Evolutionary conservation across 148 eudicot genomes (phyloP), one percentile per base, ranked within the genome.

Genomic region (Vaccinium myrtillus): DNA sequence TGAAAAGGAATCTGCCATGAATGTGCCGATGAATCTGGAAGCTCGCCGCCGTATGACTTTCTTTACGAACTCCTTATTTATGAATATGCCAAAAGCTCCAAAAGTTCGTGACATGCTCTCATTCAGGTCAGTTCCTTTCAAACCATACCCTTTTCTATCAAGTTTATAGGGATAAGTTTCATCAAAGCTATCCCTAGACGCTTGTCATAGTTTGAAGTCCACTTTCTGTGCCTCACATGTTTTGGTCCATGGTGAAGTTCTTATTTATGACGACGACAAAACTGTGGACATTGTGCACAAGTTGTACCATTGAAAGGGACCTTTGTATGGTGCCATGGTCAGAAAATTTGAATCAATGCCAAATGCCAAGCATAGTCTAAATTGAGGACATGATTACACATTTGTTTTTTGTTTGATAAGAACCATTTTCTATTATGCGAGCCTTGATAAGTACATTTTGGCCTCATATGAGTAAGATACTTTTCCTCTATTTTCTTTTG

Each of bases 1-100:
- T 54, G 98, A 92, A 87, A 97, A 95, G 87, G 99, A 97, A 88
- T 97, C 99, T 85, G 99, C 98, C 79, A 95, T 94, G 65, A 93
- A 97, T 86, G 99, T 97, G 79, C 99, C 99, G 27, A 97, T 89
- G 90, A 97, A 95, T 90, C 84, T 95, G 88, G 99, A 97, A 58
- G 99, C 99, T 87, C 99, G 99, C 25, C 92, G 99, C 11, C 96
- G 99, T 75, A 94, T 94, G 89, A 95, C 99, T 58, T 97, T 97
- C 88, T 97, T 97, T 83, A 91, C 99, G 4, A 97, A 97, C 86
- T 97, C 99, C 69, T 91, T 97, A 83, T 97, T 94, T 83, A 97
- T 97, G 99, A 94, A 86, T 76, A 97, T 97, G 98, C 99, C 99
- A 61, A 69, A 82, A 71, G 98, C 99, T 88, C 99, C 99, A 21